Evolutionary conservation across 257 asterid genomes (phyloP), one percentile per base, ranked within the genome.

Genomic region (Henckelia pumila): DNA sequence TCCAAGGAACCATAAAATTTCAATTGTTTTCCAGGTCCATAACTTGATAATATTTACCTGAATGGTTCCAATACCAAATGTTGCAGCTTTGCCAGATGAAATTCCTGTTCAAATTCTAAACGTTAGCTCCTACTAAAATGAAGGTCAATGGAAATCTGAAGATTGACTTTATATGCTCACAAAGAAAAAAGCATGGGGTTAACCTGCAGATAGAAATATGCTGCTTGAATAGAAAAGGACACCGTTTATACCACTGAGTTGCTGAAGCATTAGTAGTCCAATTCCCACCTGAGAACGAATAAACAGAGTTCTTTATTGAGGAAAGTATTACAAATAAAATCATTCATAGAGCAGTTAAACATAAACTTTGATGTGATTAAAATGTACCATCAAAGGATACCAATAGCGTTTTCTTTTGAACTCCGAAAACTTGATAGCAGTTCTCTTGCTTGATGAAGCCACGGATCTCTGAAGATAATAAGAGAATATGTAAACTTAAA

Each of bases 141-240:
- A 20, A 70, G 19, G 2, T 26, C 16, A 33, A 73, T 35, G 55
- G 6, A n/a, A 49, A 30, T 44, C 23, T 24, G 33, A n/a, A 21
- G 7, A 53, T 53, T 26, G 20, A 55, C 9, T 10, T 8, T 20
- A 8, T 61, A 30, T 55, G 28, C 52, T 63, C 14, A 24, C 67
- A 29, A 21, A 47, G 16, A 68, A 52, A n/a, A 37, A 3, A 33
- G 22, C 23, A 61, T 16, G 20, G 23, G 53, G 19, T 16, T 65
- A 56, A 84, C 98, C 95, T 26, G 98, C 98, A 61, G 95, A 78
- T 56, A 70, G 74, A 61, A 87, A 92, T 69, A 92, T 89, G 82
- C 85, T 84, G 70, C 96, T 92, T 69, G 98, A 92, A 75, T 92
- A 89, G 72, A 89, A 89, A 52, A 92, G 79, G 68, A 89, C 87